A percentile compares a stretch with the other conserved stretches of the same genome.
Evolutionary conservation across 2,329 filamentous ascomycete genomes (phyloP).

Genomic region (Davidsoniella neocaledoniae): DNA sequence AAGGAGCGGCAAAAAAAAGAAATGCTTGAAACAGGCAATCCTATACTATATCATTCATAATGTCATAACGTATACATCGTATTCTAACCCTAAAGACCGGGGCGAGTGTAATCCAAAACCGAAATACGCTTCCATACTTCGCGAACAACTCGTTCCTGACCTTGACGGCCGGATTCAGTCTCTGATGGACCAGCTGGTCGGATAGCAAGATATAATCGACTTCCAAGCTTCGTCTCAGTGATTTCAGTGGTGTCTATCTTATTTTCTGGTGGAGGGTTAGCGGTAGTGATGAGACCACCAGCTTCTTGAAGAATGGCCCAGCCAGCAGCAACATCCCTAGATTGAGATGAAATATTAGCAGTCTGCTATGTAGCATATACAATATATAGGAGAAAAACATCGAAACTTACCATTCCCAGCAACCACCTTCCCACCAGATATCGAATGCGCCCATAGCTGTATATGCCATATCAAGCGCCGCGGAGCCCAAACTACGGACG

Average conservation of each 20-base stretch:
- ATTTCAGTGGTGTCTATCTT: constrained; percentile 33
- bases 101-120: constrained; percentile 45
- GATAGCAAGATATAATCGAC: constrained; percentile 55
- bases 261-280: constrained; percentile 47
- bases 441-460: constrained; percentile 60
- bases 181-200: constrained; percentile 45
- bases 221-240: constrained; percentile 43
- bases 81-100: background rate
- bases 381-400: too few relatives aligned
- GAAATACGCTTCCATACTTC: constrained; percentile 58
- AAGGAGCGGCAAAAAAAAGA: background rate
- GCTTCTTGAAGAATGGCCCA: constrained; percentile 58
- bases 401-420: constrained; percentile 53
- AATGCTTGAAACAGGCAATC: background rate
- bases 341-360: background rate
- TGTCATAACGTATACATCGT: background rate
- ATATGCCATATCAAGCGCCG: constrained; percentile 59
- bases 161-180: constrained; percentile 45
- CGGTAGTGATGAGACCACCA: constrained; percentile 56
- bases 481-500: constrained; percentile 53
- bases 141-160: constrained; percentile 52
- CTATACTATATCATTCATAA: background rate
- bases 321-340: constrained; percentile 57
- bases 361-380: background rate
- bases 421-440: constrained; percentile 72